phyloP scores from a whole-genome alignment of 495 filamentous ascomycete species.

The Xylaria castorea region DNA sequence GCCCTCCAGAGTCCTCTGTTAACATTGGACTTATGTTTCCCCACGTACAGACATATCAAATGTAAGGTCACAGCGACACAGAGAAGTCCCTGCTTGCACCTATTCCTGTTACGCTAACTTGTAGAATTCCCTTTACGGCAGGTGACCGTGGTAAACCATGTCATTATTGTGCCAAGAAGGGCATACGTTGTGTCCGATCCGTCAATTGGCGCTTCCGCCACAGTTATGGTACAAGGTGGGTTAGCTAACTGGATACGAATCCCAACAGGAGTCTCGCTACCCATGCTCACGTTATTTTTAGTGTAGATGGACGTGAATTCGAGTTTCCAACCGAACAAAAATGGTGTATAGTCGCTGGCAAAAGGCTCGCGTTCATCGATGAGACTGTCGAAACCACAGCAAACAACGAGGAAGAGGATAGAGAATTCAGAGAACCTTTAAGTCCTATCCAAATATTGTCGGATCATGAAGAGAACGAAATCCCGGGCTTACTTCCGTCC shows the following conservation, averaged over 20 bases:
- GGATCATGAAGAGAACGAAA: background rate
- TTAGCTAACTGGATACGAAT: background rate
- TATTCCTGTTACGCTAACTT: background rate
- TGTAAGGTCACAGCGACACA: background rate
- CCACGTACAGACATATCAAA: background rate
- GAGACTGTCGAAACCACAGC: conserved; percentile 5
- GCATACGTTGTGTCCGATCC: background rate
- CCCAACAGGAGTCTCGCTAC: background rate
- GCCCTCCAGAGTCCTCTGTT: background rate
- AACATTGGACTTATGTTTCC: background rate
- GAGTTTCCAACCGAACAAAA: background rate
- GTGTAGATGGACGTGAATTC: background rate
- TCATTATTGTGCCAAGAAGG: background rate
- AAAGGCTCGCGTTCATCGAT: conserved; percentile 14
- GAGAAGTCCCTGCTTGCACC: background rate
- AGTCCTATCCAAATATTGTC: background rate
- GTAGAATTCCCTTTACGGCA: background rate
- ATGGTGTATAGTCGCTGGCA: background rate
- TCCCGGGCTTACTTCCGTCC: background rate
- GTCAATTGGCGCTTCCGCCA: conserved; percentile 3
- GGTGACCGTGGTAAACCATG: background rate
- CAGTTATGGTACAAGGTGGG: conserved; percentile 5
- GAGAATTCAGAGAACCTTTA: background rate
- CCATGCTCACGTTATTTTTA: background rate
- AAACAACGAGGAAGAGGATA: background rate